A percentile compares a stretch with the other conserved stretches of the same genome.
phyloP scores from a whole-genome alignment of 257 asterid genomes.

The Salvia rosmarinus region DNA sequence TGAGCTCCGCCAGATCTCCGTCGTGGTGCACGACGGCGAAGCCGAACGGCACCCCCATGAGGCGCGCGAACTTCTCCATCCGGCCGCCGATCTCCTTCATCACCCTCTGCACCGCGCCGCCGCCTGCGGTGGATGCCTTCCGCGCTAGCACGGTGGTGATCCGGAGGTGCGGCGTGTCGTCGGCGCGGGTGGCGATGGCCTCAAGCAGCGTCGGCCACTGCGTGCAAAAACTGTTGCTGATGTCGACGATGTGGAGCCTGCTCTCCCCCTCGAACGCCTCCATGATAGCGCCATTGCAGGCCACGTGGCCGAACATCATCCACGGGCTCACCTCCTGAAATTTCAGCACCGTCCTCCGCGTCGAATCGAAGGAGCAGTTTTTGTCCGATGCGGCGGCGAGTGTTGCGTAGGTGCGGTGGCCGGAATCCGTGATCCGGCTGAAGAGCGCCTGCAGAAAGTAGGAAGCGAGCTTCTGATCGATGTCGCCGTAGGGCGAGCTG shows the following conservation, averaged over 20 bases:
- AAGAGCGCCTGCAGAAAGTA: slow-evolving; percentile 85
- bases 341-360: slow-evolving; percentile 66
- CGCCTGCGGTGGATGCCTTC: slow-evolving; percentile 31
- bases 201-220: slow-evolving; percentile 98
- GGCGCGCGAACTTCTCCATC: slow-evolving; percentile 93
- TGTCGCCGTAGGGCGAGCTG: slow-evolving; percentile 83
- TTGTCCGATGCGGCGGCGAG: slow-evolving; percentile 62
- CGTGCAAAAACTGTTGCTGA: slow-evolving; percentile 87
- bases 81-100: slow-evolving; percentile 84
- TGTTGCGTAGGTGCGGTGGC: slow-evolving; percentile 55
- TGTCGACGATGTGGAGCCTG: slow-evolving; percentile 72
- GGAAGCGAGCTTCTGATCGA: slow-evolving; percentile 80
- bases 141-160: slow-evolving; percentile 69
- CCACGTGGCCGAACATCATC: slow-evolving; percentile 91
- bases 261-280: slow-evolving; percentile 87
- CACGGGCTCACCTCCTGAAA: slow-evolving; percentile 97
- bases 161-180: slow-evolving; percentile 87
- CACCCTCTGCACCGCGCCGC: slow-evolving; percentile 55
- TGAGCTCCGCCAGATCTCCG: slow-evolving; percentile 76
- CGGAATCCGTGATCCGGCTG: slow-evolving; percentile 85
- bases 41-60: slow-evolving; percentile 93
- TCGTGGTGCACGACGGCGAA: slow-evolving; percentile 67
- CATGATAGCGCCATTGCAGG: slow-evolving; percentile 89
- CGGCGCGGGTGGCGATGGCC: slow-evolving; percentile 88
- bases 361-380: slow-evolving; percentile 75